Percentiles rank a stretch among this genome's conserved stretches.
phyloP scores from a whole-genome alignment of 805 yeast species.

The Lipomyces sp. region DNA sequence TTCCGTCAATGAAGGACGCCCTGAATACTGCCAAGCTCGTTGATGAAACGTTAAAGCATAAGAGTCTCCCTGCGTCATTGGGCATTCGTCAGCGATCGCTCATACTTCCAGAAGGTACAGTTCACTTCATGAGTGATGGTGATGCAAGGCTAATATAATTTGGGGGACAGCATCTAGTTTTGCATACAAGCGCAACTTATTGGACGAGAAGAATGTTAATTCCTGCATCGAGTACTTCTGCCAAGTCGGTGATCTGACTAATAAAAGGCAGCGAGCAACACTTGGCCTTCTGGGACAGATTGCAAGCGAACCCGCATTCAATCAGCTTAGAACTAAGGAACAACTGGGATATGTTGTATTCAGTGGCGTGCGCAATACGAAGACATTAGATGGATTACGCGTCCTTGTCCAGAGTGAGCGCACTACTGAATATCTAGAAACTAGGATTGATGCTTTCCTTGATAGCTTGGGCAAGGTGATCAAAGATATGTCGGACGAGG shows the following conservation, averaged over 20 bases:
- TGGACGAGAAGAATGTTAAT: constrained; percentile 74
- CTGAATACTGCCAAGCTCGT: constrained; percentile 54
- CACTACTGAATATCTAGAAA: constrained; percentile 71
- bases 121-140: constrained; percentile 45
- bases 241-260: constrained; percentile 62
- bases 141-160: constrained; percentile 49
- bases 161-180: constrained; percentile 47
- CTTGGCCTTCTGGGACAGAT: constrained; percentile 74
- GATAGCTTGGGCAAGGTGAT: constrained; percentile 53
- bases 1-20: constrained; percentile 51
- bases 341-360: constrained; percentile 95
- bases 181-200: constrained; percentile 54
- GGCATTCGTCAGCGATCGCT: constrained; percentile 51
- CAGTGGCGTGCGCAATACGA: constrained; percentile 68
- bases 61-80: constrained; percentile 52
- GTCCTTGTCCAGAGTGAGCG: constrained; percentile 84
- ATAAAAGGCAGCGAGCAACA: constrained; percentile 53
- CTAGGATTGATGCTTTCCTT: constrained; percentile 74
- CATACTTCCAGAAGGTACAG: constrained; percentile 41
- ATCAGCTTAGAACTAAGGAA: constrained; percentile 87
- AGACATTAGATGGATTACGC: constrained; percentile 75
- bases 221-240: constrained; percentile 80
- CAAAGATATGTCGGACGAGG: constrained; percentile 60
- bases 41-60: constrained; percentile 48
- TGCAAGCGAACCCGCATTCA: constrained; percentile 84